Evolutionary conservation across 1,284 basidiomycete species (phyloP), one percentile per base, ranked within the genome.

Genomic region (Phlebopus sp.): DNA sequence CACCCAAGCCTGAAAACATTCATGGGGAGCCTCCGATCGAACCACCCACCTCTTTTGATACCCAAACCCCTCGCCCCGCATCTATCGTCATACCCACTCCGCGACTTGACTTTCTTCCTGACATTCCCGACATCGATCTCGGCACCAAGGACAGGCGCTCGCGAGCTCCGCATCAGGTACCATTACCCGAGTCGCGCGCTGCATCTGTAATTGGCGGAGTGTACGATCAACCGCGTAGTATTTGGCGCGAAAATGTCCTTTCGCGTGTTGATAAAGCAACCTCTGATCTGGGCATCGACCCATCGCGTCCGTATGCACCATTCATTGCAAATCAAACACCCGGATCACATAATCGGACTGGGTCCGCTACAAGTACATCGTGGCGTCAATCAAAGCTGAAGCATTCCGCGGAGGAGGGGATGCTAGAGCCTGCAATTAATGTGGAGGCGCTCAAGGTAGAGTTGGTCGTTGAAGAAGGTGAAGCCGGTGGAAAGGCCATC

Each of bases 131-230:
- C 18, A 31, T 50, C 4, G 54, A 54, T 37, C 30, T 25, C 29
- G 42, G 10, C 25, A 5, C 25, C 18, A 35, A 13, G 3, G 37
- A 36, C n/a, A 47, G 23, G 35, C 10, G 5, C 37, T 49, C 54
- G 29, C 53, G 17, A 19, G 44, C 10, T 2, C 57, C 62, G 31
- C 56, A 54, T 2, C 49, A 51, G 38, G 45, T 68, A 2, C 54
- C 62, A 15, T 59, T 68, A 14, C 64, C 62, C 17, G 43, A 53
- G 34, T 66, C 64, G n/a, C 64, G 63, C 2, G 60, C 64, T 1
- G 59, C 53, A 11, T 66, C 63, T 4, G 64, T 56, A 37, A 55
- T 64, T 10, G 64, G 63, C n/a, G 54, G 59, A 19, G 47, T 54
- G 11, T 55, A 37, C n/a, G 64, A 65, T 25, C 57, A 62, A 34